These are phyloP conservation scores for Fereydounia khargensis DNA, from an alignment of 1,284 basidiomycete species.

Conservation along the genomic window DNA sequence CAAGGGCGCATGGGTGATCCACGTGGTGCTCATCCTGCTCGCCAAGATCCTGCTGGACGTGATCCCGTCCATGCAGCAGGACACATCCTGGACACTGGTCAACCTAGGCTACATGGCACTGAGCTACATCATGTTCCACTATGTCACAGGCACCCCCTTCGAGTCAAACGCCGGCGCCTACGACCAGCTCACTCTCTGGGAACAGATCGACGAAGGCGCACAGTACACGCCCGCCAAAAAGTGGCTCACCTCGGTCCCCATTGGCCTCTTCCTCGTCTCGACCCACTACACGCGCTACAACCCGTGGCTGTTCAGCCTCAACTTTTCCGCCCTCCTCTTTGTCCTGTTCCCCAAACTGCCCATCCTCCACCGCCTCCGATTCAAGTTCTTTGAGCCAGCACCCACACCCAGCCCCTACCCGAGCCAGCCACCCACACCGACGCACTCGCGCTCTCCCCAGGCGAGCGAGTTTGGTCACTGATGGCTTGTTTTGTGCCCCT, in stretches of 20 bases:
- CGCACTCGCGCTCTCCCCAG: slow-evolving; percentile 16
- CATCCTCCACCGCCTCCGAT: slow-evolving; percentile 59
- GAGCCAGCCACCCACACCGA: slow-evolving; percentile 39
- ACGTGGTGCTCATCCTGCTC: slow-evolving; percentile 83
- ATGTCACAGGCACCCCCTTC: slow-evolving; percentile 95
- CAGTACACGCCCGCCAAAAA: slow-evolving; percentile 99
- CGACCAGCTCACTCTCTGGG: slow-evolving; percentile 96
- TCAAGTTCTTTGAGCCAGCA: slow-evolving; percentile 26
- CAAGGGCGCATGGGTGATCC: slow-evolving; percentile 95
- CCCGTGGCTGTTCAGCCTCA: slow-evolving; percentile 86
- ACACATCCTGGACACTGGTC: slow-evolving; percentile 92
- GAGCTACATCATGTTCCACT: slow-evolving; percentile 98
- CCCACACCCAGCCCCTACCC: slow-evolving; percentile 35
- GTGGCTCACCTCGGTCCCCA: slow-evolving; percentile 88
- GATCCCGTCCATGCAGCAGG: slow-evolving; percentile 87
- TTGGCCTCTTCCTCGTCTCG: slow-evolving; percentile 90
- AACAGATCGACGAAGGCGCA: slow-evolving; percentile 97
- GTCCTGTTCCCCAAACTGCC: slow-evolving; percentile 95
- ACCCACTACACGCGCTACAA: slow-evolving; percentile 87
- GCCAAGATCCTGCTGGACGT: slow-evolving; percentile 93
- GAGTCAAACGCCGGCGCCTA: slow-evolving; percentile 84
- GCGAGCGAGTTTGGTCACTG: background rate
- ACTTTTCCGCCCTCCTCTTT: slow-evolving; percentile 78
- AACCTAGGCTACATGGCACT: slow-evolving; percentile 89
- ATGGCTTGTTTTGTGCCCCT: too few relatives aligned